Conservation (phyloP, 805 yeast genomes). For the Schwanniomyces vanrijiae region DNA sequence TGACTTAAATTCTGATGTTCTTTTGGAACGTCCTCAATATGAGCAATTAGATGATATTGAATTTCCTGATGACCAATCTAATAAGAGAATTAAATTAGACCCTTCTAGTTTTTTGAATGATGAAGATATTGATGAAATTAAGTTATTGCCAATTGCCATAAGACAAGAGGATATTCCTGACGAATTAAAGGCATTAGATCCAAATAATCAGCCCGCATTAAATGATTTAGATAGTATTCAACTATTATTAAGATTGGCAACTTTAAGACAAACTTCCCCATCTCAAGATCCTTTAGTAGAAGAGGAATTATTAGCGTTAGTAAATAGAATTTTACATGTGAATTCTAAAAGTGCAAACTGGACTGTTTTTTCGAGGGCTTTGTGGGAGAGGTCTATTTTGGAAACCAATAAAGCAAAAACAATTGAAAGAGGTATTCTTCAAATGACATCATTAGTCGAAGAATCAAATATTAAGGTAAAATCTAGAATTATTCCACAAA, state of each 20-base stretch:
- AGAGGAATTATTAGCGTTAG: constrained; percentile 79
- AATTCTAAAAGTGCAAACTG: constrained; percentile 57
- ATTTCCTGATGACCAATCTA: constrained; percentile 30
- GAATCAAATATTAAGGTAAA: constrained; percentile 73
- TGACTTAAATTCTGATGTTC: constrained; percentile 69
- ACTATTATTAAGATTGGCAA: constrained; percentile 63
- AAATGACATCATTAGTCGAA: constrained; percentile 88
- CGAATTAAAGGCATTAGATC: constrained; percentile 57
- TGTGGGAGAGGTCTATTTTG: constrained; percentile 86
- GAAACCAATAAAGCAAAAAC: constrained; percentile 83
- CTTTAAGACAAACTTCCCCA: constrained; percentile 70
- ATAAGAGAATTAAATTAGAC: constrained; percentile 43
- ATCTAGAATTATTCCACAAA: constrained; percentile 52
- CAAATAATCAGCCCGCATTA: constrained; percentile 77
- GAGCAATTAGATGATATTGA: constrained; percentile 56
- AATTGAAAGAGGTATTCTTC: constrained; percentile 90
- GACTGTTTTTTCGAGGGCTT: constrained; percentile 73
- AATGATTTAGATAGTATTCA: constrained; percentile 73
- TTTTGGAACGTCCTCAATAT: constrained; percentile 73
- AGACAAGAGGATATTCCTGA: constrained; percentile 64
- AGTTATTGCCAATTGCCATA: constrained; percentile 61
- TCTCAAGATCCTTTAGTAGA: constrained; percentile 67
- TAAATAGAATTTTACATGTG: constrained; percentile 65
- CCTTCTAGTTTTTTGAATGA: constrained; percentile 21
- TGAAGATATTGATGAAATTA: constrained; percentile 21